Evolutionary conservation across 2,329 filamentous ascomycete species (phyloP), one percentile per base, ranked within the genome.

Genomic region (Esteya vermicola): DNA sequence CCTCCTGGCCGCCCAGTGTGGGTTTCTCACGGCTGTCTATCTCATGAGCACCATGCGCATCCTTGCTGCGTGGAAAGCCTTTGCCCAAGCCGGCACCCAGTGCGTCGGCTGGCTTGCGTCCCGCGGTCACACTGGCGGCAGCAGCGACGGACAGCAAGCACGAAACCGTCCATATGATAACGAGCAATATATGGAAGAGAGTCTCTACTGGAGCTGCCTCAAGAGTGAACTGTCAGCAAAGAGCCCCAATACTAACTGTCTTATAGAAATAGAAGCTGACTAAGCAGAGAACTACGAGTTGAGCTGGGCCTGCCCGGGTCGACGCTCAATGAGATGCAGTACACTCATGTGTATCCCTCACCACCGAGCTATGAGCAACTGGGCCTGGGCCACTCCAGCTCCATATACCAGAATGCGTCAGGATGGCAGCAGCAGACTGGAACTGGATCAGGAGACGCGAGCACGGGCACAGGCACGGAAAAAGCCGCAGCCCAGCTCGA

Each of bases 201-300:
- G 65, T 16, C 57, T 70, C 0, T 72, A 72, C 43, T 72, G 69
- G 69, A 70, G 68, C 0, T 63, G 65, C 3, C 68, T 68, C 57
- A 73, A 73, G 45, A 72, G 68, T 1, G 69, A 72, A 45, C 49
- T 67, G 37, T n/a, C n/a, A n/a, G n/a, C 27, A 31, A 10, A 27
- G 20, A 13, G 4, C 19, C 19, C 5, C 27, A 19, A 10, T n/a
- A 6, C 19, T 20, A 9, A n/a, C 6, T 4, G 9, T 12, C 13
- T 25, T 9, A 4, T 12, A 7, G 14, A 19, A 3, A 13, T 25
- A n/a, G 6, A 18, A 19, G 27, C 36, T 31, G 27, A 38, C 28
- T 23, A 20, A 23, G 6, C 37, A 39, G 37, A 22, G 40, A 36
- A 36, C 31, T 35, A 19, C 38, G 33, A 25, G 23, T 22, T 6